Evolutionary conservation across 441 rosid species (phyloP).

Genomic region (Brassica hybrid): DNA sequence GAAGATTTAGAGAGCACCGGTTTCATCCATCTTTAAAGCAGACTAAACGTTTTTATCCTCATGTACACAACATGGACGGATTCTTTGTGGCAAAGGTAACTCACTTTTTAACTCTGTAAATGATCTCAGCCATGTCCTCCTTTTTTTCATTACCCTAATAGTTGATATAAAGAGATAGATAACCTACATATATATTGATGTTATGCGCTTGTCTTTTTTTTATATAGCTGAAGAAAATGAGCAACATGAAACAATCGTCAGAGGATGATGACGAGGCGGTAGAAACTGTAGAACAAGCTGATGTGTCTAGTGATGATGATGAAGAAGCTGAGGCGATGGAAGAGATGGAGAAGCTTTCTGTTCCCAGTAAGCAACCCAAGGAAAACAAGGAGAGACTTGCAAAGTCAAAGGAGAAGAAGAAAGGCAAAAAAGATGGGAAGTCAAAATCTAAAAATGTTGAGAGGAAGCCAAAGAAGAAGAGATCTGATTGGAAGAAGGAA

Average conservation of each 20-base stretch:
- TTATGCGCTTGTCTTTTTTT: neutral
- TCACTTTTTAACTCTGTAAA: no score
- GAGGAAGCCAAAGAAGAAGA: conserved; percentile 55
- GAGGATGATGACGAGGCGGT: conserved; percentile 47
- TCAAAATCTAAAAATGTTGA: conserved; percentile 28
- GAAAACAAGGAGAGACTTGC: conserved; percentile 29
- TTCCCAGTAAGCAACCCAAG: conserved; percentile 13
- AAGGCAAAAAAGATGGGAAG: neutral
- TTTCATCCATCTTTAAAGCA: conserved; percentile 80
- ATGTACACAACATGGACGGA: conserved; percentile 97
- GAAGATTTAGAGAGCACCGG: conserved; percentile 76
- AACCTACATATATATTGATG: neutral
- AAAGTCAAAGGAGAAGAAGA: conserved; percentile 17
- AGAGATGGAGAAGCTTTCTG: conserved; percentile 21
- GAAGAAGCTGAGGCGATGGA: conserved; percentile 14
- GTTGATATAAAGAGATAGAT: neutral
- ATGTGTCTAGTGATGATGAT: conserved; percentile 39
- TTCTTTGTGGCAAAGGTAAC: conserved; percentile 98
- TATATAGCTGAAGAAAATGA: conserved; percentile 77
- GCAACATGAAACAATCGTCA: conserved; percentile 59
- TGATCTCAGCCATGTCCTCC: conserved; percentile 3
- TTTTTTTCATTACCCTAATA: neutral
- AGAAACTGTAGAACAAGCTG: conserved; percentile 57
- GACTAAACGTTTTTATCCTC: conserved; percentile 93
- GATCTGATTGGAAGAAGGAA: conserved; percentile 60